These are phyloP conservation scores for Termitomyces sp. DNA, from an alignment of 768 basidiomycete species.

Conservation along the genomic window DNA sequence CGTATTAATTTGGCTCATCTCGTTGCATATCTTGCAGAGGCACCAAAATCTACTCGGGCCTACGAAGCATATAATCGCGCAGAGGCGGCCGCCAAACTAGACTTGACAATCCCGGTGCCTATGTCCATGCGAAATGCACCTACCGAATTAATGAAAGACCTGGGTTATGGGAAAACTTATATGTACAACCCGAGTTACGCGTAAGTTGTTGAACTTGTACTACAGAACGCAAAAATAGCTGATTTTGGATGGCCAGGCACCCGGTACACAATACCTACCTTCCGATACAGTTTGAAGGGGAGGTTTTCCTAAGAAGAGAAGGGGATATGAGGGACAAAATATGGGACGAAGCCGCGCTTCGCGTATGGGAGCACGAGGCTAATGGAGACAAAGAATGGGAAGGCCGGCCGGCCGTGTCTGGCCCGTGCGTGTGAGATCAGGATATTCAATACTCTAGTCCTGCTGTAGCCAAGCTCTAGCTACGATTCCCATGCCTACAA, in stretches of 20 bases:
- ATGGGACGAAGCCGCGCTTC: slow-evolving; percentile 60
- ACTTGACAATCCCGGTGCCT: slow-evolving; percentile 59
- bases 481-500: slow-evolving; percentile 25
- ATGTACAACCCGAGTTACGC: slow-evolving; percentile 57
- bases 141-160: slow-evolving; percentile 62
- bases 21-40: slow-evolving; percentile 76
- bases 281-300: slow-evolving; percentile 41
- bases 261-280: slow-evolving; percentile 65
- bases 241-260: slow-evolving; percentile 35
- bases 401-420: slow-evolving; percentile 26
- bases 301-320: slow-evolving; percentile 40
- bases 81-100: slow-evolving; percentile 54
- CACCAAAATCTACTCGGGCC: slow-evolving; percentile 75
- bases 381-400: slow-evolving; percentile 49
- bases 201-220: slow-evolving; percentile 25
- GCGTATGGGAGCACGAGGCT: slow-evolving; percentile 49
- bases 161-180: slow-evolving; percentile 66
- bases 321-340: slow-evolving; percentile 41
- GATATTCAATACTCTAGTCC: neutral
- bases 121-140: slow-evolving; percentile 76
- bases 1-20: slow-evolving; percentile 76
- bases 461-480: neutral
- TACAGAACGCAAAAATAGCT: neutral
- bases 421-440: slow-evolving; percentile 21
- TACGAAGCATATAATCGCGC: slow-evolving; percentile 77